A percentile compares a stretch with the other conserved stretches of the same genome.
Conservation (phyloP, 768 basidiomycete genomes). For the Dentipellis sp. region DNA sequence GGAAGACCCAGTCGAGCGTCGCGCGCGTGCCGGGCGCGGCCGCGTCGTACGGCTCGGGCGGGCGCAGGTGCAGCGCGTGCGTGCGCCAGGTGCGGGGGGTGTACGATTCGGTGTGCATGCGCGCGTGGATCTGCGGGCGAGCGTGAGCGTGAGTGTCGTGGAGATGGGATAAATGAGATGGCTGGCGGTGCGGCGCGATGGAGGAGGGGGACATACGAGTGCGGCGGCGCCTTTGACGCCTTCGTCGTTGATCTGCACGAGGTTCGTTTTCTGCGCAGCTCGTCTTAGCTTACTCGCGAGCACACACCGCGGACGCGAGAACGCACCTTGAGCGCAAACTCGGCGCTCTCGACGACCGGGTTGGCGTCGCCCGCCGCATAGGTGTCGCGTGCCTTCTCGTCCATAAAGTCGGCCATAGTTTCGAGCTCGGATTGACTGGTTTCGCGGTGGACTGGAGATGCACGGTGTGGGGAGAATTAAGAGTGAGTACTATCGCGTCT, state of each 20-base stretch:
- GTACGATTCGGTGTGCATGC: conserved; percentile 55
- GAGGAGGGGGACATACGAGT: conserved; percentile 5
- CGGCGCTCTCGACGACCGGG: conserved; percentile 12
- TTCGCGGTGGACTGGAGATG: no score
- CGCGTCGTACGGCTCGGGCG: conserved; percentile 52
- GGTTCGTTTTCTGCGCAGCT: conserved; percentile 17
- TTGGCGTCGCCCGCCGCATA: conserved; percentile 3
- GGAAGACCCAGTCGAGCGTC: conserved; percentile 76
- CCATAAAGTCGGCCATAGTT: not conserved
- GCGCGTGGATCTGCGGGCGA: conserved; percentile 46
- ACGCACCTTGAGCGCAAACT: conserved; percentile 12
- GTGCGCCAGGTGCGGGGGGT: conserved; percentile 76
- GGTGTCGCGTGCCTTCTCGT: not conserved
- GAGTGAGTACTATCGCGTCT: not conserved
- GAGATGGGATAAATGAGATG: not conserved
- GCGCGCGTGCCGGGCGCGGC: conserved; percentile 36
- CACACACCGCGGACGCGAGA: not conserved
- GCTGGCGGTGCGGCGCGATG: no score
- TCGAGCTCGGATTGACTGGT: no score
- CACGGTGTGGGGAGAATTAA: not conserved
- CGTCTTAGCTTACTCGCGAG: not conserved
- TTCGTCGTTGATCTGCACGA: conserved; percentile 16
- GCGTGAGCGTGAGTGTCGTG: not conserved
- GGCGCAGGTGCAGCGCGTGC: conserved; percentile 65
- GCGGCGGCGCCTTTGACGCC: conserved; percentile 10